phyloP scores from a whole-genome alignment of 179 eudicot species.

The Silene vulgaris region DNA sequence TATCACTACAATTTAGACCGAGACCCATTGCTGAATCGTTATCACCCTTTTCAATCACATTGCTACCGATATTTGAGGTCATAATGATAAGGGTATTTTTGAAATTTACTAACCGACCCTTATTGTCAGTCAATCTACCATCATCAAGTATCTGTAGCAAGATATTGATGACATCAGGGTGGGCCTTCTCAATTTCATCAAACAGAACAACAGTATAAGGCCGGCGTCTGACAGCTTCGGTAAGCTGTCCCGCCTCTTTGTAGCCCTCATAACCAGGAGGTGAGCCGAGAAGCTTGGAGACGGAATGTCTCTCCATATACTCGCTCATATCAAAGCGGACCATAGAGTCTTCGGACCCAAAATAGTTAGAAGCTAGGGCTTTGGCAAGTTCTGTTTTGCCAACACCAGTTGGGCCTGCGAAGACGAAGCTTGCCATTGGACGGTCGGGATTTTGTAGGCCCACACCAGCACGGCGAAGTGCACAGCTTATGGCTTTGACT shows the following conservation, averaged over 20 bases:
- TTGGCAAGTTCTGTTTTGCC: conserved; percentile 83
- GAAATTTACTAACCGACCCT: conserved; percentile 83
- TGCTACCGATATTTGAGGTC: conserved; percentile 93
- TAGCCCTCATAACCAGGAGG: conserved; percentile 96
- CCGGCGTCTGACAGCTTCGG: conserved; percentile 82
- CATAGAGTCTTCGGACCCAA: conserved; percentile 82
- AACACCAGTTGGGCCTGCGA: conserved; percentile 85
- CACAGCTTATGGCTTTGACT: conserved; percentile 69
- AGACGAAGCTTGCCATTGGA: conserved; percentile 82
- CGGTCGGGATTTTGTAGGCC: conserved; percentile 74
- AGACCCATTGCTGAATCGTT: conserved; percentile 52
- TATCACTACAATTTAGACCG: conserved; percentile 51
- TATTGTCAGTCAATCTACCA: conserved; percentile 86
- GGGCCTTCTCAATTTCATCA: conserved; percentile 96
- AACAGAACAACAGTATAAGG: conserved; percentile 76
- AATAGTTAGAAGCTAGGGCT: conserved; percentile 64
- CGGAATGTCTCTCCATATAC: conserved; percentile 90
- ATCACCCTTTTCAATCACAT: conserved; percentile 76
- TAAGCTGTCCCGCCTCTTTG: conserved; percentile 87
- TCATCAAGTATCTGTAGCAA: conserved; percentile 96
- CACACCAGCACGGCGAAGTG: conserved; percentile 78
- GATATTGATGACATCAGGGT: conserved; percentile 85
- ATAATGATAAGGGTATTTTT: conserved; percentile 86
- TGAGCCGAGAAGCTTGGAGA: conserved; percentile 82
- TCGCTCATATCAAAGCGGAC: conserved; percentile 82